A percentile compares a stretch with the other conserved stretches of the same genome.
Evolutionary conservation across 169 alveolate genomes (phyloP).

Genomic region (Plasmodium vivax): DNA sequence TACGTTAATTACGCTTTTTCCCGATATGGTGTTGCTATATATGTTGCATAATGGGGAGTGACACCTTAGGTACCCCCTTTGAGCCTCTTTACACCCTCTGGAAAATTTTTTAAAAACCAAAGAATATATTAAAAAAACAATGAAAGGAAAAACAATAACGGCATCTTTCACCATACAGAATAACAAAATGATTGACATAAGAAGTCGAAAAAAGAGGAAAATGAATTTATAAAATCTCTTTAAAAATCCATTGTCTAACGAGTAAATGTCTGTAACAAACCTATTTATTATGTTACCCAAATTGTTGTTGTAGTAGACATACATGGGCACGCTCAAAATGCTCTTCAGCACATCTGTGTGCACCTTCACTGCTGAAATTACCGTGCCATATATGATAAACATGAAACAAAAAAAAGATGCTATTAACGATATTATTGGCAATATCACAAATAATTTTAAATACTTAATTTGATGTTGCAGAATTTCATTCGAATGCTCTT

Average conservation of each 20-base stretch:
- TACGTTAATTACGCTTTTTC: conserved; percentile 71
- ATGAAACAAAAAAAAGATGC: conserved; percentile 40
- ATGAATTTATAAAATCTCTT: conserved; percentile 76
- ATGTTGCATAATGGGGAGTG: conserved; percentile 78
- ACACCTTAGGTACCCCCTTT: conserved; percentile 76
- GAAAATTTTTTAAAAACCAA: conserved; percentile 70
- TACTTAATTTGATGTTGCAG: conserved; percentile 17
- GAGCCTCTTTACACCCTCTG: conserved; percentile 79
- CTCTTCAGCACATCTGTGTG: conserved; percentile 66
- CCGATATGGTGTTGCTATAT: conserved; percentile 76
- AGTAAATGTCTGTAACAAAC: conserved; percentile 76
- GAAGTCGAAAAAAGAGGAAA: conserved; percentile 61
- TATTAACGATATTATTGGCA: conserved; percentile 43
- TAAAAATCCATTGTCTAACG: conserved; percentile 77
- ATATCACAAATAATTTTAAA: conserved; percentile 30
- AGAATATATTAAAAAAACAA: conserved; percentile 41
- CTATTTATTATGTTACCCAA: conserved; percentile 78
- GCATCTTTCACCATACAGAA: conserved; percentile 62
- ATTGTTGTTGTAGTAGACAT: conserved; percentile 76
- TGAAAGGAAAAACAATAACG: conserved; percentile 37
- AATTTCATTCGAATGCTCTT: conserved; percentile 18
- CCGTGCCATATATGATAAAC: conserved; percentile 65
- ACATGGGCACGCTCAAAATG: conserved; percentile 72
- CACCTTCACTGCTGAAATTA: conserved; percentile 75
- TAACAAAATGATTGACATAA: conserved; percentile 48